Percentiles rank a stretch among this genome's conserved stretches.
These are phyloP conservation scores for Verticillium albo-atrum DNA, from an alignment of 2,329 filamentous ascomycete species.

Conservation along the genomic window DNA sequence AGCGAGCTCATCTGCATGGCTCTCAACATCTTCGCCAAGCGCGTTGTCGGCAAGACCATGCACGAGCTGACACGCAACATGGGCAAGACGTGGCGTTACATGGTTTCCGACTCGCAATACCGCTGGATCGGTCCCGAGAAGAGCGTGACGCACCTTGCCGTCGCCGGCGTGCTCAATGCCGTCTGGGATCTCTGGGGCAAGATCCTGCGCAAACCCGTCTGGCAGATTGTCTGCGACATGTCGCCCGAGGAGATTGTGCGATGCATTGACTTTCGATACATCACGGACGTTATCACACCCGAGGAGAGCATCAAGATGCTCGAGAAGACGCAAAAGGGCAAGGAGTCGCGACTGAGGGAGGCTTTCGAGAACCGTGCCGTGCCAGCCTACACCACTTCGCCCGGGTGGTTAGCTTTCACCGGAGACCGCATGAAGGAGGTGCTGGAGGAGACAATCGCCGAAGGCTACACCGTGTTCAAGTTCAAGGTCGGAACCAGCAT, in stretches of 20 bases:
- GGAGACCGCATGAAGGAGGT: slow-evolving; percentile 62
- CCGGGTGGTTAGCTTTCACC: slow-evolving; percentile 64
- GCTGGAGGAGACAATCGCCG: slow-evolving; percentile 53
- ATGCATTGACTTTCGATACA: slow-evolving; percentile 68
- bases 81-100: slow-evolving; percentile 66
- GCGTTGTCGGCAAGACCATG: slow-evolving; percentile 5
- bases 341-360: slow-evolving; percentile 55
- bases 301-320: slow-evolving; percentile 60
- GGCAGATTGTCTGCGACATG: slow-evolving; percentile 66
- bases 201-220: slow-evolving; percentile 60
- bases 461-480: slow-evolving; percentile 65
- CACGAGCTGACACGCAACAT: slow-evolving; percentile 36
- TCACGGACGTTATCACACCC: slow-evolving; percentile 64
- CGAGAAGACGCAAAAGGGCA: slow-evolving; percentile 51
- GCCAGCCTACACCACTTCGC: slow-evolving; percentile 64
- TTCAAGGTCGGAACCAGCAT: slow-evolving; percentile 61
- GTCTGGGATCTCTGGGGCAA: slow-evolving; percentile 72
- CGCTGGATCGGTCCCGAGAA: slow-evolving; percentile 71
- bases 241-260: slow-evolving; percentile 61
- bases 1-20: slow-evolving; percentile 5
- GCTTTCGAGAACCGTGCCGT: slow-evolving; percentile 57
- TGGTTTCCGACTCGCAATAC: slow-evolving; percentile 64
- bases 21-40: slow-evolving; percentile 4
- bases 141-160: slow-evolving; percentile 65
- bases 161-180: slow-evolving; percentile 64